Conservation (phyloP, 2,329 filamentous ascomycete species). For the Beauveria scarabaeidicola region DNA sequence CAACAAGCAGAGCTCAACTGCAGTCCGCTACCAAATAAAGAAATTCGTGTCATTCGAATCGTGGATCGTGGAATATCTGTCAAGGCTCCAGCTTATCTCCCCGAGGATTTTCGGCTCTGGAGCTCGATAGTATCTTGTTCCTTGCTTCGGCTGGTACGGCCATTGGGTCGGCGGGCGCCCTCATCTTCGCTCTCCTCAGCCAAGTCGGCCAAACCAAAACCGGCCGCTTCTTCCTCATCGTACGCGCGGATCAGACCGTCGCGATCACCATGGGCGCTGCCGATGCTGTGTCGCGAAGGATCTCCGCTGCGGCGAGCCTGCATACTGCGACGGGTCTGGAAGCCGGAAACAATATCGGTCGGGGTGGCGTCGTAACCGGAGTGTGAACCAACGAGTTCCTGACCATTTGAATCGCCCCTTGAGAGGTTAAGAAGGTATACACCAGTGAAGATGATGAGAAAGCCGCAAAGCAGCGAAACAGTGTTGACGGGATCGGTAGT, state of each 20-base stretch:
- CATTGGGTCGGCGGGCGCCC: conserved; percentile 27
- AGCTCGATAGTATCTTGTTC: conserved; percentile 40
- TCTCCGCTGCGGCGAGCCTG: conserved; percentile 71
- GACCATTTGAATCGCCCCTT: conserved; percentile 78
- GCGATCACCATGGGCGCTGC: conserved; percentile 59
- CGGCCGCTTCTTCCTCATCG: conserved; percentile 69
- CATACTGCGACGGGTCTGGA: conserved; percentile 90
- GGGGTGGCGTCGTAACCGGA: conserved; percentile 69
- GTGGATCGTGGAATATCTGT: conserved; percentile 1
- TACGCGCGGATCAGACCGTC: conserved; percentile 83
- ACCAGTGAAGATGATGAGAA: conserved; percentile 88
- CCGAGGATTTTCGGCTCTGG: conserved; percentile 37
- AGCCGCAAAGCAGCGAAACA: conserved; percentile 83
- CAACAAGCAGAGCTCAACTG: background rate
- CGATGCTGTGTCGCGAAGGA: conserved; percentile 54
- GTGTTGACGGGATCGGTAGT: conserved; percentile 88
- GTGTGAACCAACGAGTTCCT: conserved; percentile 52
- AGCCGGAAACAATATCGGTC: conserved; percentile 81
- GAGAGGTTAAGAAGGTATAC: conserved; percentile 97
- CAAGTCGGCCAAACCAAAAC: conserved; percentile 71
- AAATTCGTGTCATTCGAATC: conserved; percentile 11
- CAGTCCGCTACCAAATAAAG: conserved; percentile 2
- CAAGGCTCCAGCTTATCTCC: background rate
- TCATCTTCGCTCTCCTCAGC: conserved; percentile 69
- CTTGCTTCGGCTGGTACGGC: conserved; percentile 31